These are phyloP conservation scores for Boletellus deceptivus DNA, from an alignment of 1,284 basidiomycete genomes.

Conservation along the genomic window DNA sequence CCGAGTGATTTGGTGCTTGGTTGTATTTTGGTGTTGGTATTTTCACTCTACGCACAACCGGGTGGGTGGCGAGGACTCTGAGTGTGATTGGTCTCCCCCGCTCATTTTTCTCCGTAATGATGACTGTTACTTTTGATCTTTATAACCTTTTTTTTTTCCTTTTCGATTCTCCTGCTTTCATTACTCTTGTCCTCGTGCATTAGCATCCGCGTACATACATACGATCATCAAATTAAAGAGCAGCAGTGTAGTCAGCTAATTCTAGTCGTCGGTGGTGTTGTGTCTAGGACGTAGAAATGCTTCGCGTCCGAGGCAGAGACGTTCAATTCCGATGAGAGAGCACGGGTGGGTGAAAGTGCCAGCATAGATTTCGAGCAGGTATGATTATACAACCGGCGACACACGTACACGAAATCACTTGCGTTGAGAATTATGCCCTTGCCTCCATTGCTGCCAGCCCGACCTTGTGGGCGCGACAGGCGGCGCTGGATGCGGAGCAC, in stretches of 20 bases:
- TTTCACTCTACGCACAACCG: conserved; percentile 10
- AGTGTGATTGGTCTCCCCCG: conserved; percentile 14
- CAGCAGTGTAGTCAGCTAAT: conserved; percentile 39
- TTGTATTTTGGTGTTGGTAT: conserved; percentile 11
- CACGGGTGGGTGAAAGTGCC: neutral
- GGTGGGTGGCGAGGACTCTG: conserved; percentile 23
- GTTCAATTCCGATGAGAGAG: too few relatives aligned
- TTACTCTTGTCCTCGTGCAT: conserved; percentile 19
- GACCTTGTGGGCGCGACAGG: conserved; percentile 23
- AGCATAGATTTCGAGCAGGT: neutral
- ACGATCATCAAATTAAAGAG: conserved; percentile 39
- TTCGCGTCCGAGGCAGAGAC: neutral
- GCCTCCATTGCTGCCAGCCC: conserved; percentile 36
- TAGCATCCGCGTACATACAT: conserved; percentile 37
- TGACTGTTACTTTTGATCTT: conserved; percentile 33
- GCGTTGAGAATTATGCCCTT: conserved; percentile 23
- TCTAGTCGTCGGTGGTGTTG: conserved; percentile 30
- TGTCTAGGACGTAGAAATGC: conserved; percentile 12
- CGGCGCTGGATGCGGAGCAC: conserved; percentile 12
- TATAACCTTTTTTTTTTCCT: conserved; percentile 30
- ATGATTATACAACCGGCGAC: neutral
- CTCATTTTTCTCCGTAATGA: conserved; percentile 26
- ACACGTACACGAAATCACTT: conserved; percentile 14
- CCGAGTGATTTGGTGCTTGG: conserved; percentile 51
- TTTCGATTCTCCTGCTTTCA: conserved; percentile 29